Evolutionary conservation across 176 grass and related monocot genomes (phyloP).

Genomic region (Hordeum marinum): DNA sequence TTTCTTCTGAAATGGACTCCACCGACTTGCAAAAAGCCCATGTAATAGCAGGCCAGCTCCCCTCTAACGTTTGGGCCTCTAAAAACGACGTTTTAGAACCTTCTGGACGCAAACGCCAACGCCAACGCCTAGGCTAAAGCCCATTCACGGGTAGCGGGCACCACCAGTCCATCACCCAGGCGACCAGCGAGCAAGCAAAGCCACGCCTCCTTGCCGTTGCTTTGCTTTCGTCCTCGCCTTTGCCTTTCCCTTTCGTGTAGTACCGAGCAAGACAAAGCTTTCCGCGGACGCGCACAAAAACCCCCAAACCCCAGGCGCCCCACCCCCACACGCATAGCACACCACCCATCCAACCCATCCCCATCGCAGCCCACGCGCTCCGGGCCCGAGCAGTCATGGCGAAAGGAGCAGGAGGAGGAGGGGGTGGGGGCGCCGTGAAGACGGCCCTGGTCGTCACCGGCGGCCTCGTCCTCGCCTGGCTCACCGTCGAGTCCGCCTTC

Average conservation of each 20-base stretch:
- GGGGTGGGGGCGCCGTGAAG: constrained; percentile 52
- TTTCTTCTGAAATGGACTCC: too few relatives aligned
- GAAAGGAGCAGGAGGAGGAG: constrained; percentile 17
- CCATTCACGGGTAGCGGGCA: not conserved
- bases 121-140: not conserved
- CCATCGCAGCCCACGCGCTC: constrained; percentile 5
- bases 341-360: not conserved
- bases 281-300: not conserved
- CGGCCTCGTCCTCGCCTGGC: constrained; percentile 67
- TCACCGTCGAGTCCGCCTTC: constrained; percentile 83
- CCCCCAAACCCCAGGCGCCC: constrained; percentile 9
- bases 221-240: constrained; percentile 31
- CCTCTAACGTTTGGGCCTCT: not conserved
- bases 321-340: constrained; percentile 9
- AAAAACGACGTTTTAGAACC: too few relatives aligned
- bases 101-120: not conserved
- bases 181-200: not conserved
- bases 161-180: not conserved
- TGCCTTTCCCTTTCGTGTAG: constrained; percentile 22
- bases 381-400: constrained; percentile 48
- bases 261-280: constrained; percentile 12
- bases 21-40: not conserved
- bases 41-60: not conserved
- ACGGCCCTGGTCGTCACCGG: constrained; percentile 70
- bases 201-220: not conserved